Evolutionary conservation across 805 yeast genomes (phyloP), one percentile per base, ranked within the genome.

Genomic region (Ogataea haglerorum): DNA sequence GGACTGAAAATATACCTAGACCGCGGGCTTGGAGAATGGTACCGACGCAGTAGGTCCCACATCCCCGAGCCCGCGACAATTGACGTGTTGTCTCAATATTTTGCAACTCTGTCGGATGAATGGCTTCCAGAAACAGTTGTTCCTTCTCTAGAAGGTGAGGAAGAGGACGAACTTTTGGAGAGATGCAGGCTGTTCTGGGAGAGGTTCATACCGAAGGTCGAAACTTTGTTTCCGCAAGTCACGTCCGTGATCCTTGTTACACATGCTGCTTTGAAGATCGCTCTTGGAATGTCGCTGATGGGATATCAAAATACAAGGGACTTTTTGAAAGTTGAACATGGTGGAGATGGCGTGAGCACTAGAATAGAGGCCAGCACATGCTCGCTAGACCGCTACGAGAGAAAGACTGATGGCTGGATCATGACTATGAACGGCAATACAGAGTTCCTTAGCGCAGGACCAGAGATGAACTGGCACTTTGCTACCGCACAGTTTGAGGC

Each of bases 381-480:
- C 57, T 82, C 95, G 0, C 60, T 91, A 36, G 96, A 88, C 56
- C 74, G 74, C 49, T 88, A 73, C 53, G 65, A 61, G 13, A 54
- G 57, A 13, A 57, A 51, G 3, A 58, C 47, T 2, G 57, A 57
- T 1, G 53, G 56, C 21, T 91, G 96, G 96, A 59, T 52, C 5
- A 57, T 82, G 38, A 68, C 68, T 14, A 70, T 75, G 73, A 86
- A 85, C 57, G 96, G 97, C 4, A 72, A 78, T 47, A 77, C 87
- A 6, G 79, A 74, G 31, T 89, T 82, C 53, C 67, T 91, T 46
- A 60, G 75, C 6, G 63, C 72, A 6, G 98, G 98, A 6, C 93
- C 90, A 54, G 96, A 89, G 60, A 87, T 88, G 95, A 82, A 86
- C 57, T 90, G 97, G 97, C 78, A 82, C 52, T 91, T 89, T 67